Evolutionary conservation across 2,329 filamentous ascomycete genomes (phyloP).

Genomic region (Neofusicoccum sp.): DNA sequence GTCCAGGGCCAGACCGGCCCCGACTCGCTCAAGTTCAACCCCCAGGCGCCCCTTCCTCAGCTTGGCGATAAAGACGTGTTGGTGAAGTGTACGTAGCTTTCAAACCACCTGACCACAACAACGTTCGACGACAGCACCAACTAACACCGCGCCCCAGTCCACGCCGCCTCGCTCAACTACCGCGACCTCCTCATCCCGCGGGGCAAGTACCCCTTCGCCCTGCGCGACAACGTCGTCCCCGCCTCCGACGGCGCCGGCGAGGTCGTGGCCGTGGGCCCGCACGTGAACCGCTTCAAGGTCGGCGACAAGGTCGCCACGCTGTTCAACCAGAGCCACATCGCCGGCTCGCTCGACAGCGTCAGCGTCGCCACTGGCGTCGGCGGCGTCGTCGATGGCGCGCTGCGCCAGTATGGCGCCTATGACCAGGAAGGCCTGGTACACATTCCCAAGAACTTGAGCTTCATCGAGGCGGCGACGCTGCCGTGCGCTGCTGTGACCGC

Average conservation of each 20-base stretch:
- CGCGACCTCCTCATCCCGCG: slow-evolving; percentile 50
- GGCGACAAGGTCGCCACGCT: slow-evolving; percentile 62
- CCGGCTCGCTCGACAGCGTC: slow-evolving; percentile 44
- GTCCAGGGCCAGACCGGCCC: slow-evolving; percentile 56
- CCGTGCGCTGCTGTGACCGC: slow-evolving; percentile 46
- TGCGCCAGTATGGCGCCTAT: slow-evolving; percentile 67
- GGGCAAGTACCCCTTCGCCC: slow-evolving; percentile 37
- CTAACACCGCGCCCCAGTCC: slow-evolving; percentile 33
- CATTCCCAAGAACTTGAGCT: slow-evolving; percentile 57
- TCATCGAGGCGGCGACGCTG: slow-evolving; percentile 47
- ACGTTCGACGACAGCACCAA: not conserved
- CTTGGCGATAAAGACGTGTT: slow-evolving; percentile 70
- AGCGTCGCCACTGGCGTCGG: slow-evolving; percentile 60
- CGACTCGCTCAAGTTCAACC: slow-evolving; percentile 58
- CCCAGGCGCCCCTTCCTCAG: slow-evolving; percentile 54
- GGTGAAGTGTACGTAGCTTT: slow-evolving; percentile 55
- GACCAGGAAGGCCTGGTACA: slow-evolving; percentile 65
- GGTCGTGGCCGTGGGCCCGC: slow-evolving; percentile 54
- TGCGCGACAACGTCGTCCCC: slow-evolving; percentile 42
- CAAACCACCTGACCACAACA: too few species aligned
- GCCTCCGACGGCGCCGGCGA: slow-evolving; percentile 54
- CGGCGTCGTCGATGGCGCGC: slow-evolving; percentile 64
- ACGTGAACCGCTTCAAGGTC: slow-evolving; percentile 56
- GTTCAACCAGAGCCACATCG: slow-evolving; percentile 60
- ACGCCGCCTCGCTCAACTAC: slow-evolving; percentile 50